Percentiles rank a stretch among this genome's conserved stretches.
These are phyloP conservation scores for Chlorella sp. DNA, from an alignment of 139 green algal species.

Conservation along the genomic window DNA sequence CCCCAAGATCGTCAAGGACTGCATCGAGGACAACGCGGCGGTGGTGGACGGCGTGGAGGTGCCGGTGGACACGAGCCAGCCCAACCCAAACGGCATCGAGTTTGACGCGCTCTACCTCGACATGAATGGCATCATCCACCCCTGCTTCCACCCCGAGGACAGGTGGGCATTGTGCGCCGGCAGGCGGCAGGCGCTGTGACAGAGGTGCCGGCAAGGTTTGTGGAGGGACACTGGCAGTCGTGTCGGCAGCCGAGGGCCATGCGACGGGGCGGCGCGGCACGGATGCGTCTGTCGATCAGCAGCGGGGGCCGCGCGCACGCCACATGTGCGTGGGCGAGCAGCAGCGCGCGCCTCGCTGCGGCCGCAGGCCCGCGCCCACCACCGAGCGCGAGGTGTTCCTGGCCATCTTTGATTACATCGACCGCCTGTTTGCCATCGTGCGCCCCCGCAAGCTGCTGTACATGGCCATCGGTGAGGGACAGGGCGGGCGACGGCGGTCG, in stretches of 20 bases:
- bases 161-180: too few relatives aligned
- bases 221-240: too few relatives aligned
- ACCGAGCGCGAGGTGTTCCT: constrained; percentile 97
- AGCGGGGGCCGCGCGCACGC: too few relatives aligned
- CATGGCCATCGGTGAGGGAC: constrained; percentile 94
- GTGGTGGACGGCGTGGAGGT: constrained; percentile 81
- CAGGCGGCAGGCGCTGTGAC: too few relatives aligned
- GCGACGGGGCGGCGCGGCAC: too few relatives aligned
- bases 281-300: too few relatives aligned
- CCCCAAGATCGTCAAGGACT: constrained; percentile 92
- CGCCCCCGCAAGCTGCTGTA: constrained; percentile 95
- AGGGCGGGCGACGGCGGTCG: too few relatives aligned
- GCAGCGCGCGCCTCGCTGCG: too few relatives aligned
- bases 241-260: too few relatives aligned
- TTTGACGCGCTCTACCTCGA: constrained; percentile 99
- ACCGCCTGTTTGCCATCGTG: constrained; percentile 96
- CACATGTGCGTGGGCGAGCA: too few relatives aligned
- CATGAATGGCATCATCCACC: constrained; percentile 99
- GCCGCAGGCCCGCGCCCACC: constrained; percentile 11
- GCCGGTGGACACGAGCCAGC: constrained; percentile 85
- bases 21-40: constrained; percentile 79
- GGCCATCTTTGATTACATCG: constrained; percentile 99
- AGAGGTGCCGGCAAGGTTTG: too few relatives aligned
- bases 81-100: constrained; percentile 97
- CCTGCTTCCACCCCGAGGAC: constrained; percentile 99